Evolutionary conservation across 495 filamentous ascomycete species (phyloP), one percentile per base, ranked within the genome.

Genomic region (Talaromyces borbonicus): DNA sequence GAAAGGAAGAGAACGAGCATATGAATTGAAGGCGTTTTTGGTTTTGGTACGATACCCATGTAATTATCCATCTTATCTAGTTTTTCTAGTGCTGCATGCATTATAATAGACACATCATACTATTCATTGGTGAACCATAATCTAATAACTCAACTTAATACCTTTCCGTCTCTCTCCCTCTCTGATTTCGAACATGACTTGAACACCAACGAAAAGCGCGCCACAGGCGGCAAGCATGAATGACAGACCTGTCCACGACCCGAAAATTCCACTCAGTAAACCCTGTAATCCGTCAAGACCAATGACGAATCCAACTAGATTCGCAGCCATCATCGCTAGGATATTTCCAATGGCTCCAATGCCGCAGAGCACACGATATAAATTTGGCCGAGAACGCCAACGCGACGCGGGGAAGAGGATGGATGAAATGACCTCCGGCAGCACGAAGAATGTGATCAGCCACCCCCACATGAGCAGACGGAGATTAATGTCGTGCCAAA

Each of bases 401-500:
- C 75, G 76, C 14, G 64, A 56, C 16, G 70, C 69, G 1, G 89
- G 87, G 65, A 97, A 94, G 2, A 87, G 24, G 31, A 77, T 66
- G 0, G 71, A 64, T 6, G 79, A 87, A 11, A 87, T 60, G 37
- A 90, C 71, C 60, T 97, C 93, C 0, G 92, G 92, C 19, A 96
- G 58, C 57, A 99, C 83, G 65, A 99, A 99, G 8, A 96, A 63
- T 3, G 90, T 87, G 33, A 97, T 77, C 40, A 99, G 69, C 92
- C 92, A 99, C 11, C 92, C 88, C 92, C 92, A 99, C 56, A 92
- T 82, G 11, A 99, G 75, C 19, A 99, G 74, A 35, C 81, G 78
- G n/a, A 96, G 75, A 56, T 90, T 80, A 59, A 99, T 93, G 55
- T 99, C 92, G 61, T 99, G 92, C 92, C 92, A 99, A 30, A 99